phyloP scores from a whole-genome alignment of 352 stramenopile species.

The Globisporangium alternatum region DNA sequence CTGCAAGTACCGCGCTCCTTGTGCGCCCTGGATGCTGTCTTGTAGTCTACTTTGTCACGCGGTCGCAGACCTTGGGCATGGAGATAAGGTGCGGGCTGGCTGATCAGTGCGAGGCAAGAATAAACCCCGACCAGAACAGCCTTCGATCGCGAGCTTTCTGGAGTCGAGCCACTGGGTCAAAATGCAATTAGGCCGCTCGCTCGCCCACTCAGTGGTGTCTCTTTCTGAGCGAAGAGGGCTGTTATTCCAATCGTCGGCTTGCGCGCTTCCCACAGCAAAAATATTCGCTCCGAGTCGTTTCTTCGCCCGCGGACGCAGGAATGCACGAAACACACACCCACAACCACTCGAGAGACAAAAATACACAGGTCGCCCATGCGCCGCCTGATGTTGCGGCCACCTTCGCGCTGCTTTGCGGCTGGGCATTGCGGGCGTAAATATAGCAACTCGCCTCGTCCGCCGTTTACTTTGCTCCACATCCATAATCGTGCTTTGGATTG shows the following conservation, averaged over 20 bases:
- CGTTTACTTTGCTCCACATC: background rate
- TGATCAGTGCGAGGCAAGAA: conserved; percentile 2
- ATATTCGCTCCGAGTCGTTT: background rate
- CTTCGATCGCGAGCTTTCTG: background rate
- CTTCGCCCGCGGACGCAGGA: background rate
- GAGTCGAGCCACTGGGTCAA: background rate
- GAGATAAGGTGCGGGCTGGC: conserved; percentile 1
- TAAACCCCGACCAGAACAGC: conserved; percentile 9
- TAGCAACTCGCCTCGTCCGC: background rate
- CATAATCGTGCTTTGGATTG: too few species aligned
- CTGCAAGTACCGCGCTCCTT: background rate
- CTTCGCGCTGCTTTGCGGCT: too few species aligned
- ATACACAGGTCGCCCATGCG: background rate
- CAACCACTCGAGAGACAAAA: conserved; percentile 4
- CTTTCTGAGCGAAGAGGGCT: background rate
- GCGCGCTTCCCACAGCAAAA: background rate
- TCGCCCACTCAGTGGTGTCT: background rate
- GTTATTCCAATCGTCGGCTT: conserved; percentile 2
- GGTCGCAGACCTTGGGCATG: conserved; percentile 1
- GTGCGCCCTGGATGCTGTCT: background rate
- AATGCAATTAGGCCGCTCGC: background rate
- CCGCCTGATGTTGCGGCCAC: background rate
- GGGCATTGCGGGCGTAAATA: background rate
- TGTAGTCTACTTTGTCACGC: background rate
- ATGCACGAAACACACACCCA: background rate